A percentile compares a stretch with the other conserved stretches of the same genome.
Conservation (phyloP, 768 basidiomycete genomes). For the Scleroderma bovista region DNA sequence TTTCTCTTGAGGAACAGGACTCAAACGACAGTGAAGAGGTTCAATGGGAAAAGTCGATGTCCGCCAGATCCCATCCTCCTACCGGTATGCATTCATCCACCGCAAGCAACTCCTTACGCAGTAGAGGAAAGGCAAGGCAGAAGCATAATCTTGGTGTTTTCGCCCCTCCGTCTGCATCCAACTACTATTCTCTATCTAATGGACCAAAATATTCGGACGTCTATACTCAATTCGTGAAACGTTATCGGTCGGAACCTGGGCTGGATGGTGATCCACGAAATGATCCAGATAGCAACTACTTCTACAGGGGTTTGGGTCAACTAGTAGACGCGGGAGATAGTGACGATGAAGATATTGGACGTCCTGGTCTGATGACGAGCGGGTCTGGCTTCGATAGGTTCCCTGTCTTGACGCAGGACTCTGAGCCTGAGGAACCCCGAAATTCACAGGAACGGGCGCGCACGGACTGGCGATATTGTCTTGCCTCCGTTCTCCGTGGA, state of each 20-base stretch:
- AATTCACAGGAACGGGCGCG: conserved; percentile 75
- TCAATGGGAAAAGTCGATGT: conserved; percentile 37
- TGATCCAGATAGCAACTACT: conserved; percentile 82
- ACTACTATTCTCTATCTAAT: conserved; percentile 26
- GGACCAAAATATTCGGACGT: conserved; percentile 49
- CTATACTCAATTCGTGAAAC: conserved; percentile 74
- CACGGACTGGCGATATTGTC: conserved; percentile 93
- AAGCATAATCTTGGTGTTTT: conserved; percentile 27
- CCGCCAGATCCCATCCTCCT: conserved; percentile 19
- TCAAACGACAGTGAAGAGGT: conserved; percentile 41
- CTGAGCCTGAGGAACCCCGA: conserved; percentile 60
- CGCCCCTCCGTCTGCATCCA: conserved; percentile 21
- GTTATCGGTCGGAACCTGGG: conserved; percentile 63
- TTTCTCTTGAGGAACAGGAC: conserved; percentile 56
- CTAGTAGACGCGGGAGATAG: conserved; percentile 65
- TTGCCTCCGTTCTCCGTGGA: conserved; percentile 87
- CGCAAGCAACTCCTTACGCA: conserved; percentile 25
- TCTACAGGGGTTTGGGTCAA: conserved; percentile 65
- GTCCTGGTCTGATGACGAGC: conserved; percentile 35
- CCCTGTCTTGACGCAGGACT: conserved; percentile 50
- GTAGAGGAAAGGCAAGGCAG: conserved; percentile 28
- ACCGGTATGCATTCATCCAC: conserved; percentile 19
- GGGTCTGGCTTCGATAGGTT: conserved; percentile 47
- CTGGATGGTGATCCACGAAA: conserved; percentile 64
- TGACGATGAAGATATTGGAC: conserved; percentile 65